These are phyloP conservation scores for Fusarium multiceps DNA, from an alignment of 2,329 filamentous ascomycete genomes.

Conservation along the genomic window DNA sequence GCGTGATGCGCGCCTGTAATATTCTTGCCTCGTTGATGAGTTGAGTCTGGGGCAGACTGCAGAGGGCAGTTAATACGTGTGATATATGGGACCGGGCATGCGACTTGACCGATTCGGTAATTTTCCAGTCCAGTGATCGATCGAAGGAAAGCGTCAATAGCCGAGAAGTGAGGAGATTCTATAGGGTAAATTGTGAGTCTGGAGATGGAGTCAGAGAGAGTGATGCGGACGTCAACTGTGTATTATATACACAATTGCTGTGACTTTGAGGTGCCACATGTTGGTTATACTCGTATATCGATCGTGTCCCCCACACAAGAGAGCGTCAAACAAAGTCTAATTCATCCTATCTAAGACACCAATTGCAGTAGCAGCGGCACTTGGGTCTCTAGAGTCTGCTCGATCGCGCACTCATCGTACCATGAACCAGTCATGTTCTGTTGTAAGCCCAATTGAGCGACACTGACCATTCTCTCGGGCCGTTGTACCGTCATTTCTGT, in stretches of 20 bases:
- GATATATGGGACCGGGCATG: not conserved
- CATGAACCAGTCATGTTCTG: not conserved
- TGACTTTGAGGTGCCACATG: not conserved
- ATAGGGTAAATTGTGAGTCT: not conserved
- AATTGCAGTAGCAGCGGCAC: not conserved
- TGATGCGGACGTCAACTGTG: not conserved
- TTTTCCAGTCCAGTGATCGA: not conserved
- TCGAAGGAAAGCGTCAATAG: not conserved
- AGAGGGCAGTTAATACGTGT: not conserved
- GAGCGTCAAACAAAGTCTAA: not conserved
- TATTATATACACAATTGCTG: not conserved
- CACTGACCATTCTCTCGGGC: conserved; percentile 2
- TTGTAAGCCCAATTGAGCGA: not conserved
- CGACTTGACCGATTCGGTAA: not conserved
- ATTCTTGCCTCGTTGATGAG: not conserved
- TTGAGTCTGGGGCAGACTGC: not conserved
- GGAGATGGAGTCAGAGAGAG: not conserved
- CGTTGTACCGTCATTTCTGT: conserved; percentile 8
- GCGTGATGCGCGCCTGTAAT: conserved; percentile 14
- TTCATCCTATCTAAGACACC: not conserved
- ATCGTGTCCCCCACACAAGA: not conserved
- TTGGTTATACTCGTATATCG: not conserved
- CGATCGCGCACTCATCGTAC: not conserved
- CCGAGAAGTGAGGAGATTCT: not conserved
- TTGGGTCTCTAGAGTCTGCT: not conserved